Conservation (phyloP, 2,329 filamentous ascomycete genomes). For the Trichoderma hamatum region DNA sequence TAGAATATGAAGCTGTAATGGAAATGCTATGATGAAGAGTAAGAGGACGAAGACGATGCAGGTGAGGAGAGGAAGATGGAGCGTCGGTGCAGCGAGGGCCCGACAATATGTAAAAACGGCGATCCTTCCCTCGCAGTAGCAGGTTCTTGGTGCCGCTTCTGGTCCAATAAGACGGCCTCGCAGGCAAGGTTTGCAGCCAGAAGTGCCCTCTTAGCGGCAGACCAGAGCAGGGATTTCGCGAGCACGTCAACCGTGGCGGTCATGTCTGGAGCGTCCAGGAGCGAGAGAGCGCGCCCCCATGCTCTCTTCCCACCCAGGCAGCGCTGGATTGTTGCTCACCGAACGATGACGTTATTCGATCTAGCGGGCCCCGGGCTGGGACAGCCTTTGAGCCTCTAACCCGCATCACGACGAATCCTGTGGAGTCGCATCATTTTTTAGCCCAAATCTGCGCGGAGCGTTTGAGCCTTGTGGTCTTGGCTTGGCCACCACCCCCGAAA, state of each 20-base stretch:
- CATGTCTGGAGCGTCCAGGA: neutral
- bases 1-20: neutral
- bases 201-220: conserved; percentile 1
- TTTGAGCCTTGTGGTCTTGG: conserved; percentile 3
- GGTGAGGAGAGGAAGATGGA: conserved; percentile 8
- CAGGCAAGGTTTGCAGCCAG: conserved; percentile 12
- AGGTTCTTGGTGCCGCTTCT: conserved; percentile 3
- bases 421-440: conserved; percentile 13
- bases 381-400: neutral
- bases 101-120: conserved; percentile 20
- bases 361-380: conserved; percentile 15
- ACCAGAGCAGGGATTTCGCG: conserved; percentile 6
- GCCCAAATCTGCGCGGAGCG: neutral
- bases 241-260: conserved; percentile 17
- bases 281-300: neutral
- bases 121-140: conserved; percentile 5
- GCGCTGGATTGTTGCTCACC: neutral
- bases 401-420: conserved; percentile 17
- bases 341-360: conserved; percentile 27
- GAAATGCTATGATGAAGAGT: neutral
- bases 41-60: neutral
- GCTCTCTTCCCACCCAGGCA: neutral
- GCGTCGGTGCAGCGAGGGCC: conserved; percentile 21
- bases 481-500: neutral
- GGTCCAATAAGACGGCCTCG: conserved; percentile 14